These are phyloP conservation scores for Theileria parva DNA, from an alignment of 169 alveolate species.

Conservation along the genomic window DNA sequence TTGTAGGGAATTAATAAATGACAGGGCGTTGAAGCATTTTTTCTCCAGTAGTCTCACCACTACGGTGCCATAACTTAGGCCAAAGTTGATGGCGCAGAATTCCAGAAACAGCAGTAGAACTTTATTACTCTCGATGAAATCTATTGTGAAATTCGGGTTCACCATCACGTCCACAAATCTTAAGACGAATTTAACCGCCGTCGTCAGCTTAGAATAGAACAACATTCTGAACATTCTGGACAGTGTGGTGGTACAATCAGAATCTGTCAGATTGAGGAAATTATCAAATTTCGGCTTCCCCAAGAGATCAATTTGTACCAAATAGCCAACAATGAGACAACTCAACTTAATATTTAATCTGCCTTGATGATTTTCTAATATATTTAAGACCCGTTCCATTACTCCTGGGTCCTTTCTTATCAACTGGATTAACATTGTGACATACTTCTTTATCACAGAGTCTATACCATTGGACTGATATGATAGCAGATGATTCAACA, in stretches of 20 bases:
- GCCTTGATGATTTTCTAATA: constrained; percentile 19
- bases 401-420: constrained; percentile 1
- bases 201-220: constrained; percentile 3
- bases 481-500: background rate
- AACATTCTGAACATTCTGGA: constrained; percentile 6
- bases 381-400: background rate
- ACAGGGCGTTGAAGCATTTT: constrained; percentile 3
- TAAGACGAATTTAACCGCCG: background rate
- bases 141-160: background rate
- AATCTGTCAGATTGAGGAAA: constrained; percentile 1
- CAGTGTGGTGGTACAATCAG: background rate
- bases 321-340: background rate
- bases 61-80: constrained; percentile 6
- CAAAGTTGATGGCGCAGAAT: constrained; percentile 10
- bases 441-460: background rate
- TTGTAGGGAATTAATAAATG: constrained; percentile 19
- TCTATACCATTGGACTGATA: background rate
- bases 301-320: background rate
- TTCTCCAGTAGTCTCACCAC: constrained; percentile 12
- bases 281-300: background rate
- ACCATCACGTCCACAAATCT: constrained; percentile 6
- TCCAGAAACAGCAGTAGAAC: constrained; percentile 15
- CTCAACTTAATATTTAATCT: background rate
- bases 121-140: background rate
- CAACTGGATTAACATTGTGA: background rate